A percentile compares a stretch with the other conserved stretches of the same genome.
phyloP scores from a whole-genome alignment of 352 stramenopile genomes.

The Pythium oligandrum region DNA sequence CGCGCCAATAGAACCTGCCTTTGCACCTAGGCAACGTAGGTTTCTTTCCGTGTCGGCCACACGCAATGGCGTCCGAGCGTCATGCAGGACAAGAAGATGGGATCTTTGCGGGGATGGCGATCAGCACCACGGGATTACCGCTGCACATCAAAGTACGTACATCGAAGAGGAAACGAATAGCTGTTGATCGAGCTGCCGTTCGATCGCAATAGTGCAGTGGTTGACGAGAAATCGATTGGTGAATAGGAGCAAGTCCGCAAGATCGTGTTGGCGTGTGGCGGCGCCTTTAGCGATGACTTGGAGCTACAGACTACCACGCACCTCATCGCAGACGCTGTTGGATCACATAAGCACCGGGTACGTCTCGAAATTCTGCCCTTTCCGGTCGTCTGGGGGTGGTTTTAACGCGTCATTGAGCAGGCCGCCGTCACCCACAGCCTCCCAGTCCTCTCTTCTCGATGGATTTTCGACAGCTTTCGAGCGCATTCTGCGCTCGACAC shows the following conservation, averaged over 20 bases:
- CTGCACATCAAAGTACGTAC: constrained; percentile 42
- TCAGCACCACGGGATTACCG: constrained; percentile 53
- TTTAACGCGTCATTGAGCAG: constrained; percentile 9
- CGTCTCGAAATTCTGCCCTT: constrained; percentile 1
- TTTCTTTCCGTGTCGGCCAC: neutral
- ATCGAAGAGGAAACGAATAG: neutral
- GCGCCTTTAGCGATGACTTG: constrained; percentile 53
- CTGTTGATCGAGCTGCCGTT: neutral
- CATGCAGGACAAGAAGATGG: constrained; percentile 1
- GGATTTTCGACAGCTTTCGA: constrained; percentile 68
- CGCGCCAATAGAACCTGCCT: neutral
- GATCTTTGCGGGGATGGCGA: constrained; percentile 41
- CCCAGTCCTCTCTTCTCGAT: constrained; percentile 38
- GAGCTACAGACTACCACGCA: constrained; percentile 44
- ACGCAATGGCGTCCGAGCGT: neutral
- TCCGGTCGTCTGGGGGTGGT: neutral
- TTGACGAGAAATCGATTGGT: no score
- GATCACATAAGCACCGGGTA: constrained; percentile 63
- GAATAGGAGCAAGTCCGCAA: constrained; percentile 66
- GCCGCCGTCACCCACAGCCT: constrained; percentile 41
- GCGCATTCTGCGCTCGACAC: constrained; percentile 36
- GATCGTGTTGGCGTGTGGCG: constrained; percentile 52
- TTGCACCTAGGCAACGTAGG: no score
- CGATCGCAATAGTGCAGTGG: neutral
- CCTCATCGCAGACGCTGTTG: constrained; percentile 53